Percentiles rank a stretch among this genome's conserved stretches.
These are phyloP conservation scores for Balamuthia mandrillaris DNA, from an alignment of 208 protist species.

Conservation along the genomic window DNA sequence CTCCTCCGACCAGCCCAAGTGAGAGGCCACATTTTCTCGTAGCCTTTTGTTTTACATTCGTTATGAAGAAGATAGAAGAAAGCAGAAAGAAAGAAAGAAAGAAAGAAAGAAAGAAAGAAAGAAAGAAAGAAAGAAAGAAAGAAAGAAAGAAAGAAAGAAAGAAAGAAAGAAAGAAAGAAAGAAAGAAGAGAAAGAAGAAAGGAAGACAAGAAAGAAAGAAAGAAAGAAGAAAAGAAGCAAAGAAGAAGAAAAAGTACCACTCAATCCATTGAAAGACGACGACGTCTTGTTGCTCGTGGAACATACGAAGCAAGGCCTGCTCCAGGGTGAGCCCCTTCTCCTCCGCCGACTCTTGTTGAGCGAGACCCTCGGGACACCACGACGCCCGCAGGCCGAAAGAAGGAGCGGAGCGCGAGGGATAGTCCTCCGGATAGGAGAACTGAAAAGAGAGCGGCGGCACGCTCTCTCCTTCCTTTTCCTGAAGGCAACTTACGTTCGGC, in stretches of 20 bases:
- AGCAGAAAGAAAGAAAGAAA: too few species aligned
- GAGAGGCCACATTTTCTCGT: background rate
- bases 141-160: too few species aligned
- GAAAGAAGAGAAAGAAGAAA: background rate
- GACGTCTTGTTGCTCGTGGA: slow-evolving; percentile 27
- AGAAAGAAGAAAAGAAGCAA: background rate
- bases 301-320: background rate
- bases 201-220: background rate
- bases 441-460: background rate
- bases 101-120: too few species aligned
- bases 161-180: too few species aligned
- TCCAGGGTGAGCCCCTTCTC: background rate
- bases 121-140: too few species aligned
- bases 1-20: background rate
- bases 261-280: slow-evolving; percentile 30
- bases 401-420: slow-evolving; percentile 2
- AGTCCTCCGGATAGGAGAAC: background rate
- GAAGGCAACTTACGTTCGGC: background rate
- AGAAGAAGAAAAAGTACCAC: background rate
- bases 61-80: too few species aligned
- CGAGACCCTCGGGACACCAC: too few species aligned
- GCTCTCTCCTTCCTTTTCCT: background rate
- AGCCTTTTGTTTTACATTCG: background rate
- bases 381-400: slow-evolving; percentile 3
- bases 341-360: too few species aligned